Base-by-base conservation (phyloP, 129 eudicot species). In the Escallonia herrerae region DNA sequence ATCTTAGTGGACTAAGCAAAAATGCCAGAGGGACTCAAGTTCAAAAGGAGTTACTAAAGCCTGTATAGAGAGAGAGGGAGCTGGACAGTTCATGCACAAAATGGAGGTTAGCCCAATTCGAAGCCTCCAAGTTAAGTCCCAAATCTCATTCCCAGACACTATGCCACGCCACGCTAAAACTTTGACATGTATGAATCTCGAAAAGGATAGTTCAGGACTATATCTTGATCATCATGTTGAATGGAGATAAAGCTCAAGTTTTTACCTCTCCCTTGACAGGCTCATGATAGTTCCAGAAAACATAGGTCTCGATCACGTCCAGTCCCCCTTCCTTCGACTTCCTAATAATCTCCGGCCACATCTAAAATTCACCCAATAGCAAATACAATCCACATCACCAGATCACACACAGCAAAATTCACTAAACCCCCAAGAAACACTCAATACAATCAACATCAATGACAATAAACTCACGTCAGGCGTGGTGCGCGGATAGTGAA, bases 281-380 rank as follows among this genome's bases (percentile, higher is more conserved):
- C 74, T 88, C 96, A 63, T 88, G 96, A 71, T 79, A 80, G 62
- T 88, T 88, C 96, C 96, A 88, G 65, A 88, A 88, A 74, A 88
- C 91, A 33, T 88, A 88, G 40, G 85, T 79, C 74, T 87, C 90
- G 15, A 87, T 87, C 44, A 84, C 86, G n/a, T 87, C 90, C 73
- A 88, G 65, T 67, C 96, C 96, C 57, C 96, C 96, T 70, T 87
- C 95, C 75, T 84, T 84, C 6, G 96, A 84, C 67, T 80, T 88
- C 42, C 65, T 56, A 64, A 84, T 82, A 37, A 88, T 77, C 50
- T 74, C 83, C 2, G 91, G 96, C 96, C 91, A 88, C 76, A 77
- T 74, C 96, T 88, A 72, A 54, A 71, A 69, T 22, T 47, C 73
- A 66, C 54, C 48, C 64, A 63, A 50, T 49, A 63, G 59, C 55